Evolutionary conservation across 129 eudicot species (phyloP), one percentile per base, ranked within the genome.

Genomic region (Escallonia herrerae): DNA sequence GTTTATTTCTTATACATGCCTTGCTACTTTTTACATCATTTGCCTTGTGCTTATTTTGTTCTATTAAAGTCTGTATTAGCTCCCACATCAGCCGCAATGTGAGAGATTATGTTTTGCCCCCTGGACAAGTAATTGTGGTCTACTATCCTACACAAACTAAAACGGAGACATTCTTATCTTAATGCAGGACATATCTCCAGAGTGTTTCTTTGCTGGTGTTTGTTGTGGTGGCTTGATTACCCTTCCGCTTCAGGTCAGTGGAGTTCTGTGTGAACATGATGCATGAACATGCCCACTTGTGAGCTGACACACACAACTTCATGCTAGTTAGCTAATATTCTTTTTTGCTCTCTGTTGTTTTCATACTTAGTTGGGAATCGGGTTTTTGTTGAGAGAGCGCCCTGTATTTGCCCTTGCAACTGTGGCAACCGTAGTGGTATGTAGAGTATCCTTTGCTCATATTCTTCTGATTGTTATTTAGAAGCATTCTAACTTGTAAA

Each of bases 161-260:
- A 22, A 1, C 1, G 33, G 33, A 22, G 33, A 22, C 1, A 22
- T 22, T 22, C 33, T 22, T 22, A 0, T 22, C 33, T 22, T 22
- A 22, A 22, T 77, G 68, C 88, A 91, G 97, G 96, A 70, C 67
- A 84, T 91, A 72, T 84, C 97, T 62, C 90, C 97, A 0, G 96
- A 91, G 70, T 85, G 78, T 69, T 91, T 85, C 82, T 91, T 91
- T 84, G 96, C 94, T 61, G 97, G 97, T 68, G 97, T 87, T 53
- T 91, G 97, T 65, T 84, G 90, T 68, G 97, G 97, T 74, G 97
- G 97, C 63, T 71, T 87, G 64, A 43, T 91, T 75, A 91, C 97
- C 56, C 88, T 91, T 69, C 90, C 97, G 2, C 3, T 91, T 74
- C 97, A 91, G 96, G 97, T 91, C 63, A 55, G 46, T 62, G 8